A percentile compares a stretch with the other conserved stretches of the same genome.
phyloP scores from a whole-genome alignment of 257 asterid species.

The Ocimum tenuiflorum region DNA sequence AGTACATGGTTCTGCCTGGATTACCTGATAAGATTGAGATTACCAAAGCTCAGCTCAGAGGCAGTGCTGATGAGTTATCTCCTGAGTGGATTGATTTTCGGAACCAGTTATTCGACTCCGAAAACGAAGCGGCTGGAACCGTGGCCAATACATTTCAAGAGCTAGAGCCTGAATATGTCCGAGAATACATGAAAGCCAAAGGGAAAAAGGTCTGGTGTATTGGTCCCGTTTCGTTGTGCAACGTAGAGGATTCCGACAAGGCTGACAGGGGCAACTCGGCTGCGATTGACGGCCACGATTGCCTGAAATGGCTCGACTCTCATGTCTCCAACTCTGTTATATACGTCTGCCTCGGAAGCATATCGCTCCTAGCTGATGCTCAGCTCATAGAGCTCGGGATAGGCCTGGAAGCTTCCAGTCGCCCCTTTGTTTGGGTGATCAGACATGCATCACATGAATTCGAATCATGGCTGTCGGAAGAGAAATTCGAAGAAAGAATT shows the following conservation, averaged over 20 bases:
- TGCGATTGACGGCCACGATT: slow-evolving; percentile 14
- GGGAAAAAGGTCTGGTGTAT: slow-evolving; percentile 18
- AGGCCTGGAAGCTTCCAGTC: slow-evolving; percentile 20
- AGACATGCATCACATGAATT: too few relatives aligned
- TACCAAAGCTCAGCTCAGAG: slow-evolving; percentile 40
- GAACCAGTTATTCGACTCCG: not conserved
- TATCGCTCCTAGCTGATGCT: slow-evolving; percentile 27
- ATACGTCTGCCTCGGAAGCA: slow-evolving; percentile 50
- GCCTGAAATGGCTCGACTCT: slow-evolving; percentile 29
- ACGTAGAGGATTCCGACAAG: too few relatives aligned
- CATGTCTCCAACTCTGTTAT: slow-evolving; percentile 28
- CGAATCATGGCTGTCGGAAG: too few relatives aligned
- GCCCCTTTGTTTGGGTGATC: too few relatives aligned
- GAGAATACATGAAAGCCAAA: not conserved
- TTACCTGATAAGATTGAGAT: slow-evolving; percentile 40
- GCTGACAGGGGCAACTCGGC: too few relatives aligned
- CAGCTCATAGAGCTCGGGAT: too few relatives aligned
- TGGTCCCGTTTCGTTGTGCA: slow-evolving; percentile 25
- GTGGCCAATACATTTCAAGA: slow-evolving; percentile 28
- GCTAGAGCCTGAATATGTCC: slow-evolving; percentile 21
- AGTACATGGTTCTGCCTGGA: slow-evolving; percentile 41
- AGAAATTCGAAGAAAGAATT: slow-evolving; percentile 36
- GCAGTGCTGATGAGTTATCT: not conserved
- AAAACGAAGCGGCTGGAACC: slow-evolving; percentile 14
- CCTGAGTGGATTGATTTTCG: slow-evolving; percentile 15